Percentiles rank a stretch among this genome's conserved stretches.
Conservation (phyloP, 2,329 filamentous ascomycete species). For the Aspergillus niger region DNA sequence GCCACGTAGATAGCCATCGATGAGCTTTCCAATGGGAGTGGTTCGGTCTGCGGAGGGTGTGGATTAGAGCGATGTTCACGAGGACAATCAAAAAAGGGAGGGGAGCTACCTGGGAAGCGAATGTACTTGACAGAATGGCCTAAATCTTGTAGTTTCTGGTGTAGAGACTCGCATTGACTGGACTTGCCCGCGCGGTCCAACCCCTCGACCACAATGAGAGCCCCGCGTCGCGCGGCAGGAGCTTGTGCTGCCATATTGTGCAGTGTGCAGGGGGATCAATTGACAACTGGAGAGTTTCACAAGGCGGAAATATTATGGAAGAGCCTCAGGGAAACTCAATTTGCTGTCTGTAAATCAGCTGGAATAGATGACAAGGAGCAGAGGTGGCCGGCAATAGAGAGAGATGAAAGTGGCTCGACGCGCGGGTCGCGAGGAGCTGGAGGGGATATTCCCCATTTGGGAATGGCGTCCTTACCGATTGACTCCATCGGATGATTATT, state of each 20-base stretch:
- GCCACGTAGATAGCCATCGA: slow-evolving; percentile 77
- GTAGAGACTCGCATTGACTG: slow-evolving; percentile 76
- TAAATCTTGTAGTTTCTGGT: slow-evolving; percentile 52
- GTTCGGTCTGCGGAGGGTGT: slow-evolving; percentile 64
- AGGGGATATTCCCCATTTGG: too few species aligned
- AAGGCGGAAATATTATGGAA: neutral
- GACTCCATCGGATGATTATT: too few species aligned
- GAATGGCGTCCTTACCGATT: too few species aligned
- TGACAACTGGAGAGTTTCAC: neutral
- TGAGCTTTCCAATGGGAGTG: slow-evolving; percentile 83
- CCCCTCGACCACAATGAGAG: slow-evolving; percentile 82
- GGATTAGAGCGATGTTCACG: slow-evolving; percentile 13
- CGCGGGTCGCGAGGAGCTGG: too few species aligned
- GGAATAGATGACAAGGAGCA: too few species aligned
- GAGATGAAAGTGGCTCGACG: too few species aligned
- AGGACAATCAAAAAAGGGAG: neutral
- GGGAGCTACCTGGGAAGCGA: slow-evolving; percentile 63
- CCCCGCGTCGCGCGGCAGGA: slow-evolving; percentile 55
- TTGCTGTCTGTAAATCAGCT: too few species aligned
- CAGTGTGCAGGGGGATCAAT: neutral
- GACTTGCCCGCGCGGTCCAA: slow-evolving; percentile 90
- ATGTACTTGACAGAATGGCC: slow-evolving; percentile 60
- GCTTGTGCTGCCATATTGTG: slow-evolving; percentile 19
- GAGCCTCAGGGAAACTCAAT: neutral
- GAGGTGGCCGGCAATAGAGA: too few species aligned